A percentile compares a stretch with the other conserved stretches of the same genome.
phyloP scores from a whole-genome alignment of 805 yeast genomes.

The Monosporozyma solicola region DNA sequence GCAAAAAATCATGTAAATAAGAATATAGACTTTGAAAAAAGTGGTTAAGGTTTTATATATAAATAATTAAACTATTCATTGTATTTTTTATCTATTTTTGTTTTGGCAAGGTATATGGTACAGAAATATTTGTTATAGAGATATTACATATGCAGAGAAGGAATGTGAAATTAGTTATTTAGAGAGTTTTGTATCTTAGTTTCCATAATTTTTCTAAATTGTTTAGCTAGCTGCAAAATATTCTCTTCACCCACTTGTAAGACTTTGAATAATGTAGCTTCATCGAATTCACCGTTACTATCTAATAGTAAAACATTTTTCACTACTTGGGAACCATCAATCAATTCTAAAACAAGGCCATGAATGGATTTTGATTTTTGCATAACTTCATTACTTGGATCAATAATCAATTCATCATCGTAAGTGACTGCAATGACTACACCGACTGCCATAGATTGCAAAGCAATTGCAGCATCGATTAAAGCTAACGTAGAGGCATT shows the following conservation, averaged over 20 bases:
- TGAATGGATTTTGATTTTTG: constrained; percentile 49
- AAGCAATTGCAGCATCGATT: constrained; percentile 68
- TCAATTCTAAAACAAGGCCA: constrained; percentile 47
- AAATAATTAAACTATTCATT: not conserved
- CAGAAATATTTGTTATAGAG: not conserved
- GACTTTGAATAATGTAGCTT: constrained; percentile 42
- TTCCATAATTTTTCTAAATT: constrained; percentile 40
- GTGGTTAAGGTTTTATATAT: not conserved
- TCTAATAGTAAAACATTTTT: constrained; percentile 58
- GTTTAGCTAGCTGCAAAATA: constrained; percentile 37
- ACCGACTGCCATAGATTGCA: constrained; percentile 55
- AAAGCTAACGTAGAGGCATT: constrained; percentile 71
- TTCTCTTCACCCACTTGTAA: constrained; percentile 44
- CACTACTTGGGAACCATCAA: constrained; percentile 39
- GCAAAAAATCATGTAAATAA: constrained; percentile 3
- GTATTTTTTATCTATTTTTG: not conserved
- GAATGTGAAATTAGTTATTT: not conserved
- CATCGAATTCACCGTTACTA: constrained; percentile 60
- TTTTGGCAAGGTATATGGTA: not conserved
- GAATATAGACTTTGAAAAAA: not conserved
- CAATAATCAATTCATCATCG: constrained; percentile 27
- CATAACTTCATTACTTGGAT: constrained; percentile 42
- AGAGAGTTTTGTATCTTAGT: constrained; percentile 30
- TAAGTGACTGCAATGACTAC: constrained; percentile 36
- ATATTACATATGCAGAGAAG: not conserved